Conservation (phyloP, 768 basidiomycete genomes). For the Mycena haematopus region DNA sequence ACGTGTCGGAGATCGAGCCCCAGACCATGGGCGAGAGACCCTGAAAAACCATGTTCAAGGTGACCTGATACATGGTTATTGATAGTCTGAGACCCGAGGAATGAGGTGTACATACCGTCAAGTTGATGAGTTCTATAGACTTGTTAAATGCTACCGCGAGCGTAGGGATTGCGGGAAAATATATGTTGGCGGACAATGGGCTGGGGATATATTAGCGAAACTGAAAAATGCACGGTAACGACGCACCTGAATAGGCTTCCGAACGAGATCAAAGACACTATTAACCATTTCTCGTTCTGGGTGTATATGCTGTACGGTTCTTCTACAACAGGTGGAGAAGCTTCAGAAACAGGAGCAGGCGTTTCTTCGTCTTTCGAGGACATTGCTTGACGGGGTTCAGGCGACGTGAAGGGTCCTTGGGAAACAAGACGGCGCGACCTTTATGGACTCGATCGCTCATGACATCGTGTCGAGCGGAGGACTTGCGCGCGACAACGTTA, state of each 20-base stretch:
- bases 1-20: slow-evolving; percentile 71
- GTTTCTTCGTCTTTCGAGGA: background rate
- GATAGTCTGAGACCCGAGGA: too few relatives aligned
- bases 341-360: too few relatives aligned
- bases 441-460: too few relatives aligned
- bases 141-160: slow-evolving; percentile 69
- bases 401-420: too few relatives aligned
- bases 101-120: slow-evolving; percentile 56
- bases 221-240: background rate
- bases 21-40: slow-evolving; percentile 71
- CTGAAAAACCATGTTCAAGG: slow-evolving; percentile 75
- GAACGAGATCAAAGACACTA: slow-evolving; percentile 60
- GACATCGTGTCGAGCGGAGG: too few relatives aligned
- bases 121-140: slow-evolving; percentile 74
- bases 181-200: slow-evolving; percentile 78
- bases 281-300: slow-evolving; percentile 67
- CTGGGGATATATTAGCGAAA: slow-evolving; percentile 37
- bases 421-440: too few relatives aligned
- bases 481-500: too few relatives aligned
- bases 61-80: slow-evolving; percentile 46
- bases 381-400: background rate
- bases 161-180: slow-evolving; percentile 80
- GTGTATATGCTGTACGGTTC: slow-evolving; percentile 54
- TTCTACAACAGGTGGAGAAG: background rate
- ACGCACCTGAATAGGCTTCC: slow-evolving; percentile 68